Base-by-base conservation (phyloP, 495 filamentous ascomycete species). In the Tuber calosporum region DNA sequence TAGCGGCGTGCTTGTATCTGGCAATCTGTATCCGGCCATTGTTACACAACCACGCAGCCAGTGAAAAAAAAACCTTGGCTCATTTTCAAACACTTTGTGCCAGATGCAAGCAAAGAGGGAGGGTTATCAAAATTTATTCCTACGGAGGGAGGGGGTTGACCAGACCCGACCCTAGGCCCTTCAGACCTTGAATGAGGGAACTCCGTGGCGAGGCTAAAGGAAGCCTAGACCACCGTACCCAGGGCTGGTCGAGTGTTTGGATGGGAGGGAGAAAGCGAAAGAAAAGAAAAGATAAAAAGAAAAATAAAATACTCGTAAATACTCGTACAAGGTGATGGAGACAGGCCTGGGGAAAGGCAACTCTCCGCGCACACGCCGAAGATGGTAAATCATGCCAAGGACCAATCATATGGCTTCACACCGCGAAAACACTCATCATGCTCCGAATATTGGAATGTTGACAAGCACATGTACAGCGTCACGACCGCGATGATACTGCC, bases 271-370 rank as follows among this genome's bases (percentile, higher is more conserved):
- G n/a, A 30, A 77, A 76, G 70, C 66, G 69, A 43, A 67, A 72
- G 69, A 72, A 71, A 77, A n/a, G n/a, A n/a, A n/a, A n/a, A n/a
- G n/a, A n/a, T n/a, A n/a, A n/a, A n/a, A n/a, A n/a, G n/a, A n/a
- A n/a, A n/a, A n/a, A n/a, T n/a, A n/a, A n/a, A n/a, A n/a, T n/a
- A n/a, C n/a, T n/a, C n/a, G n/a, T n/a, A n/a, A n/a, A n/a, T n/a
- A n/a, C n/a, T n/a, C n/a, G n/a, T n/a, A n/a, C n/a, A 77, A 77
- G 70, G 74, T 73, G 71, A 67, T 73, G 74, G 73, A 67, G 66
- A 74, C 67, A 62, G 70, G 75, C 73, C 73, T 76, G 73, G 71
- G 73, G 48, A 70, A 73, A 78, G 76, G 76, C 74, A 74, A 75
- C 73, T 73, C 70, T 77, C 76, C 74, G 70, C 73, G 45, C 74